Conservation (phyloP, 129 eudicot species). For the Gnaphalium uliginosum region DNA sequence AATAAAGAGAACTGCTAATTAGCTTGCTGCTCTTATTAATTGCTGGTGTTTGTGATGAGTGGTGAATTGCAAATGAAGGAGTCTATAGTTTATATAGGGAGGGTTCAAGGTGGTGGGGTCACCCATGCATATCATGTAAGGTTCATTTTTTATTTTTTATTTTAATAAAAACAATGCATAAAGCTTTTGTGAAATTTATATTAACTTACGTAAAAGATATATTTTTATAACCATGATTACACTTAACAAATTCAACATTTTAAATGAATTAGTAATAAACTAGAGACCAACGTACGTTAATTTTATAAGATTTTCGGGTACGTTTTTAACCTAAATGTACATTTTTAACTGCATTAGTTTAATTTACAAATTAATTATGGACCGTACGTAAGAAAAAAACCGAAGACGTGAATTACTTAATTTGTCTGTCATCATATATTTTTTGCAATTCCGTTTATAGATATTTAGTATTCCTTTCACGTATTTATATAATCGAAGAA, state of each 20-base stretch:
- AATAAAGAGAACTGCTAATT: not conserved
- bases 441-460: not conserved
- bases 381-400: not conserved
- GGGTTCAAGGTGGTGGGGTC: not conserved
- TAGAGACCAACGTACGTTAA: not conserved
- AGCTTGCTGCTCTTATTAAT: not conserved
- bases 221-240: not conserved
- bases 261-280: not conserved
- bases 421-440: not conserved
- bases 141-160: not conserved
- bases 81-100: conserved; percentile 30
- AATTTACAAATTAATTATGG: not conserved
- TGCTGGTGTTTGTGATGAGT: conserved; percentile 24
- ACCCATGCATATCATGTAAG: not conserved
- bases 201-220: not conserved
- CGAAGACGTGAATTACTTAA: not conserved
- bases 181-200: not conserved
- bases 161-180: too few species aligned
- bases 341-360: not conserved
- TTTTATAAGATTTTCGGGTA: too few species aligned
- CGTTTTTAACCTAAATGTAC: not conserved
- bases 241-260: too few species aligned
- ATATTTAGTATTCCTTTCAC: not conserved
- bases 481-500: not conserved
- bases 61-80: conserved; percentile 30